Evolutionary conservation across 257 asterid species (phyloP).

Genomic region (Primulina huaijiensis): DNA sequence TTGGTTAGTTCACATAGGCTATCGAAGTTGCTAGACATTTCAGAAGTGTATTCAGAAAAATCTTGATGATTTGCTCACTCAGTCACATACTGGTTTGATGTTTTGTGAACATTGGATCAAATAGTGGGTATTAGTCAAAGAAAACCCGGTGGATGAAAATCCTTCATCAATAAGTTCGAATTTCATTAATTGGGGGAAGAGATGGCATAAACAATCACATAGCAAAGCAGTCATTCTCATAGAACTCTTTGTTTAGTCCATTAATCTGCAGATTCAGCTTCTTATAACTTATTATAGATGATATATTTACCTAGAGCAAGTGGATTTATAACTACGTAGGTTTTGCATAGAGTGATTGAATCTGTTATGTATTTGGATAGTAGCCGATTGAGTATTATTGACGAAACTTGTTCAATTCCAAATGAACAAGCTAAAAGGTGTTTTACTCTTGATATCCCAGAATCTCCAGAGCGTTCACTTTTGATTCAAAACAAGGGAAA

Average conservation of each 20-base stretch:
- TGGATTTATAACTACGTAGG: neutral
- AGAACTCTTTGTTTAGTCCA: slow-evolving; percentile 1
- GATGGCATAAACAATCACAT: neutral
- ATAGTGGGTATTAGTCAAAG: neutral
- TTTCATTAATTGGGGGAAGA: too few species aligned
- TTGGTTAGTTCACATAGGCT: neutral
- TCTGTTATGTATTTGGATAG: slow-evolving; percentile 1
- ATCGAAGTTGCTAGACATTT: neutral
- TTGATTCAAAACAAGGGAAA: slow-evolving; percentile 76
- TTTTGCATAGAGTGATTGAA: slow-evolving; percentile 16
- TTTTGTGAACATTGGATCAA: neutral
- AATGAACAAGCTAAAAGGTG: neutral
- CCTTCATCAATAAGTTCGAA: too few species aligned
- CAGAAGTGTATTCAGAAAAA: neutral
- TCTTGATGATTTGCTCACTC: neutral
- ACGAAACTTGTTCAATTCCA: slow-evolving; percentile 14
- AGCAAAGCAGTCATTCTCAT: neutral
- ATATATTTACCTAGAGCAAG: neutral
- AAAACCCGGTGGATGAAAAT: neutral
- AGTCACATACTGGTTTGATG: neutral
- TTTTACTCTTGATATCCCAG: slow-evolving; percentile 41
- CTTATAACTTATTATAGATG: neutral
- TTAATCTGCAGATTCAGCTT: slow-evolving; percentile 7
- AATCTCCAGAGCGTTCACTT: slow-evolving; percentile 76
- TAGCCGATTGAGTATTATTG: neutral